These are phyloP conservation scores for Lentinula detonsa DNA, from an alignment of 768 basidiomycete genomes.

Conservation along the genomic window DNA sequence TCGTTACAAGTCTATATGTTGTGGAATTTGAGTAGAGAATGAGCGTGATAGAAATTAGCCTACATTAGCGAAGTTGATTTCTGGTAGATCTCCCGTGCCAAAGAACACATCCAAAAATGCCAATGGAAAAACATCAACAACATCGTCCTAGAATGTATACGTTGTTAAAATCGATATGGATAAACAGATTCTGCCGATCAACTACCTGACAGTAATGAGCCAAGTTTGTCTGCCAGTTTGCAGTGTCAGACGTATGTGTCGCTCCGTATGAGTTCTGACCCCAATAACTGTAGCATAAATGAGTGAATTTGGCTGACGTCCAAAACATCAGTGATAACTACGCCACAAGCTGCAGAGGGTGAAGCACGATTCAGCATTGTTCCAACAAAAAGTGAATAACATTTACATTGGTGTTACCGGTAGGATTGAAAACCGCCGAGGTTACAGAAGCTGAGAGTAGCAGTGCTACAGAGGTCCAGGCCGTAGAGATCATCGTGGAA, in stretches of 20 bases:
- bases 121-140: constrained; percentile 53
- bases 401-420: constrained; percentile 6
- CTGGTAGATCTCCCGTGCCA: constrained; percentile 49
- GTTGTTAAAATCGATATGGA: neutral
- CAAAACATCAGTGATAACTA: neutral
- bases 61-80: constrained; percentile 58
- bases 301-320: neutral
- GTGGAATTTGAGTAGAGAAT: neutral
- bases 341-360: neutral
- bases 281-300: constrained; percentile 31
- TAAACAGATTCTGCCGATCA: neutral
- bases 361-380: neutral
- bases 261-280: constrained; percentile 60
- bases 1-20: constrained; percentile 41
- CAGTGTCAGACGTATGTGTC: constrained; percentile 29
- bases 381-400: neutral
- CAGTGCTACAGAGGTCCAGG: neutral
- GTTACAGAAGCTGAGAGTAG: neutral
- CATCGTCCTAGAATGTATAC: constrained; percentile 36
- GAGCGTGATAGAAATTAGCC: constrained; percentile 9
- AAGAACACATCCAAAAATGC: constrained; percentile 61
- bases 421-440: constrained; percentile 1
- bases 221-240: constrained; percentile 46
- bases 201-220: constrained; percentile 46
- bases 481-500: neutral